phyloP scores from a whole-genome alignment of 208 protist genomes.

The Porcisia deanei region DNA sequence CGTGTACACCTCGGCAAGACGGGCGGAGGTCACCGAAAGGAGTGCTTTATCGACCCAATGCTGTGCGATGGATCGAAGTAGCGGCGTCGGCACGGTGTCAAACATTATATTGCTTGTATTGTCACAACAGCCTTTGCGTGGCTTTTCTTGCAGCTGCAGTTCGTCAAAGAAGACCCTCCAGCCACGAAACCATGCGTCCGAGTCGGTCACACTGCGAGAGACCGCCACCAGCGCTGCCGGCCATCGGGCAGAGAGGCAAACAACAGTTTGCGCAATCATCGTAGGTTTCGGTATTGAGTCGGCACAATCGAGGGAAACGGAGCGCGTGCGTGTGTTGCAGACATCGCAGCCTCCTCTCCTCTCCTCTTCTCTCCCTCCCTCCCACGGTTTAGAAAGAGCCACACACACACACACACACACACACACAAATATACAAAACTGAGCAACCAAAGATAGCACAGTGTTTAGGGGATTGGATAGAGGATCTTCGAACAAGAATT shows the following conservation, averaged over 20 bases:
- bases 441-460: no score
- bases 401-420: no score
- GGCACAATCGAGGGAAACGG: neutral
- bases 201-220: no score
- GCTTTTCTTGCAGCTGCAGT: neutral
- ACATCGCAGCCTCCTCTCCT: neutral
- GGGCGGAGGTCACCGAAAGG: neutral
- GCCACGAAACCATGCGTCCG: neutral
- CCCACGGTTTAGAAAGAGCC: neutral
- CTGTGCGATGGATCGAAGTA: constrained; percentile 17
- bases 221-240: neutral
- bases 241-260: neutral
- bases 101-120: neutral
- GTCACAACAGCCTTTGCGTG: neutral
- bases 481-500: no score
- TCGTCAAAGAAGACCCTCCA: constrained; percentile 2
- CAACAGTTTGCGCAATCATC: neutral
- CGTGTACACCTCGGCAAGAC: constrained; percentile 19
- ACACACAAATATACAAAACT: no score
- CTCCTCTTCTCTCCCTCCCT: neutral
- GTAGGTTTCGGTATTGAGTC: neutral
- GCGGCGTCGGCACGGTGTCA: constrained; percentile 1
- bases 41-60: constrained; percentile 23
- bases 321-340: neutral
- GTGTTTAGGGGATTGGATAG: no score